These are phyloP conservation scores for barley (Hordeum vulgare) DNA, from an alignment of 176 grass and related monocot species.

Conservation along the genomic window MorexV3_pseudomolecules_assembly NC_058522.1:277460413-277460912, in stretches of 20 bases:
- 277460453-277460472: conserved; percentile 33
- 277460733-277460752: conserved; percentile 48
- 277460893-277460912: conserved; percentile 61
- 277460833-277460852: neutral
- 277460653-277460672: conserved; percentile 32
- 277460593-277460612: conserved; percentile 37
- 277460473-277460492: conserved; percentile 35
- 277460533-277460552: conserved; percentile 2
- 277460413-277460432: conserved; percentile 26
- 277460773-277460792: conserved; percentile 36
- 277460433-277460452: conserved; percentile 39
- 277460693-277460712: conserved; percentile 41
- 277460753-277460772: conserved; percentile 57
- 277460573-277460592: conserved; percentile 43
- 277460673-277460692: conserved; percentile 64
- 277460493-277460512: conserved; percentile 46
- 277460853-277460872: conserved; percentile 58
- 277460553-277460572: conserved; percentile 14
- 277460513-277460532: conserved; percentile 47
- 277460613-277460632: conserved; percentile 39
- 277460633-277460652: conserved; percentile 3
- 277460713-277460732: conserved; percentile 46
- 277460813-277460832: conserved; percentile 54
- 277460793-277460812: conserved; percentile 47
- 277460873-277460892: conserved; percentile 56